Evolutionary conservation across 352 stramenopile species (phyloP), one percentile per base, ranked within the genome.

Genomic region (Globisporangium iwayamae): DNA sequence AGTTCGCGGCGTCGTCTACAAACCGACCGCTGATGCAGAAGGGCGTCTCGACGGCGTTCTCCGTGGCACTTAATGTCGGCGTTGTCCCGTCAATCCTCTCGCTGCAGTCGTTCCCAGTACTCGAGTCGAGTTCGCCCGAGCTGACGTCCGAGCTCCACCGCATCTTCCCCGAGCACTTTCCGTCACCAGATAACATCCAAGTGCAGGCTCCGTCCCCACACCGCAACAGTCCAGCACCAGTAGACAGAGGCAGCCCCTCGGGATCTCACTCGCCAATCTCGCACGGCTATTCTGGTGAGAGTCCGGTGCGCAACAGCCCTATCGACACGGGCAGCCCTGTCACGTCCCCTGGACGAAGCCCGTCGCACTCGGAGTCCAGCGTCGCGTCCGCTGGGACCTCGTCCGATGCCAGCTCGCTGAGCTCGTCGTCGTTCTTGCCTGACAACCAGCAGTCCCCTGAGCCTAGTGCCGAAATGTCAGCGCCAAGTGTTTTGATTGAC

Each of bases 111-210:
- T 94, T 94, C 52, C 81, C 85, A 5, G 72, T 91, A 41, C 69
- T 94, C 32, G 58, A 79, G 20, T 85, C 83, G 32, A 90, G 74
- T 66, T 76, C 85, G 1, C 79, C 83, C 20, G 83, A 92, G 63
- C 60, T 92, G 25, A 86, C 86, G 51, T 83, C 70, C 0, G 83
- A 91, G 36, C 72, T 94, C 41, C 73, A 92, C 63, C 83, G 85
- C 28, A 92, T 94, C 60, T 94, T 94, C 46, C 85, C 85, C 1
- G 85, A 94, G 65, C 83, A 94, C 43, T 94, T 92, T 52, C 78
- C 85, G 2, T 84, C 79, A 2, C 70, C 82, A 51, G 82, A 91
- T 47, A 74, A 71, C 54, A 70, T 80, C 43, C 78, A 71, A 77
- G 59, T 62, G 39, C 79, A 71, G 36, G 66, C 55, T 18, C 61